Conservation (phyloP, 2,329 filamentous ascomycete species). For the Thielaviopsis populi region DNA sequence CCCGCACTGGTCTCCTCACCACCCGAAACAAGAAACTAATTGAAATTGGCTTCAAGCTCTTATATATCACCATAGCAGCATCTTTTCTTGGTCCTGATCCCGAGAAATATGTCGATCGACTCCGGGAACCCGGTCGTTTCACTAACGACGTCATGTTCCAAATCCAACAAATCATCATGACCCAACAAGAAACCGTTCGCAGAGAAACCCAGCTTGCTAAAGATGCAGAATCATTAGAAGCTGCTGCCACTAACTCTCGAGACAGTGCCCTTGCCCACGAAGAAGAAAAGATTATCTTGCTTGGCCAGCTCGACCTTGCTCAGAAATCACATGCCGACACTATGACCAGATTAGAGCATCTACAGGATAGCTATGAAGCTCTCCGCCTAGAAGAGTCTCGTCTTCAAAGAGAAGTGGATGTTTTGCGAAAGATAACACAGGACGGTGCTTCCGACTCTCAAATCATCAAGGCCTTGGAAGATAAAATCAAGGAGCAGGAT, state of each 20-base stretch:
- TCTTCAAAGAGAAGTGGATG: conserved; percentile 38
- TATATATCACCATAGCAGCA: conserved; percentile 47
- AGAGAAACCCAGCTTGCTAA: conserved; percentile 21
- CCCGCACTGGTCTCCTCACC: background rate
- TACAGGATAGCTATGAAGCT: conserved; percentile 49
- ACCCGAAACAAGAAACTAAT: conserved; percentile 3
- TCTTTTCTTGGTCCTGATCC: conserved; percentile 45
- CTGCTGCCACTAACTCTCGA: conserved; percentile 29
- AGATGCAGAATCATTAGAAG: conserved; percentile 19
- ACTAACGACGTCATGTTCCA: conserved; percentile 31
- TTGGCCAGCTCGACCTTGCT: conserved; percentile 36
- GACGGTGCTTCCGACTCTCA: conserved; percentile 38
- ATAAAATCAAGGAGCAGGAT: conserved; percentile 49
- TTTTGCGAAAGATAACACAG: conserved; percentile 34
- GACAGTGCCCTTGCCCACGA: conserved; percentile 43
- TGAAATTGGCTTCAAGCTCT: conserved; percentile 28
- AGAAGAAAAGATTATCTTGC: conserved; percentile 37
- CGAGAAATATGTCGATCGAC: conserved; percentile 35
- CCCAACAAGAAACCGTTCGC: conserved; percentile 23
- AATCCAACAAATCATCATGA: conserved; percentile 33
- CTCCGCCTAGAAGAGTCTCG: conserved; percentile 48
- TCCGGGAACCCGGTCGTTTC: conserved; percentile 25
- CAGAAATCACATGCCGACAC: conserved; percentile 45
- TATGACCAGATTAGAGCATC: conserved; percentile 42
- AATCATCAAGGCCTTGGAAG: conserved; percentile 39